These are phyloP conservation scores for Pecoramyces ruminantium DNA, from an alignment of 192 early-diverging fungal genomes.

Conservation along the genomic window DNA sequence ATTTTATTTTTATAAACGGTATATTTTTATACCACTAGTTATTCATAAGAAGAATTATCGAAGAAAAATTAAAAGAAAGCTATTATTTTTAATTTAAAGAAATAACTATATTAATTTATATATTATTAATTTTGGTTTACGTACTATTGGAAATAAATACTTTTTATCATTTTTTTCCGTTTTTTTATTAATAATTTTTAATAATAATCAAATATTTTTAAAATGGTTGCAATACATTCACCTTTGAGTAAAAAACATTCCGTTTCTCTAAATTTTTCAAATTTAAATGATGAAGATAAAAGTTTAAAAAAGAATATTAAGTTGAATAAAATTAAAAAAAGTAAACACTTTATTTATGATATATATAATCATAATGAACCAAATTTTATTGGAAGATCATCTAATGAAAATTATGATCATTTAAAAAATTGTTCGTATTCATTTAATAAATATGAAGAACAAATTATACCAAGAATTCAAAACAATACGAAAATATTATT, in stretches of 20 bases:
- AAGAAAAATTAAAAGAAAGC: too few relatives aligned
- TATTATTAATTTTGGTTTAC: too few relatives aligned
- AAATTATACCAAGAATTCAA: not conserved
- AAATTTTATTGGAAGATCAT: not conserved
- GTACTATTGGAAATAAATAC: too few relatives aligned
- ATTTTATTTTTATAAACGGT: not conserved
- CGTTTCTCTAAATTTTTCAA: not conserved
- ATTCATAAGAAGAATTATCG: too few relatives aligned
- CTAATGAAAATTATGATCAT: not conserved
- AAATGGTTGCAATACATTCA: not conserved
- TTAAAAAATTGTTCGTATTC: not conserved
- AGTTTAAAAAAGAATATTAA: not conserved
- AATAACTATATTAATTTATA: too few relatives aligned
- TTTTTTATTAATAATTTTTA: too few relatives aligned
- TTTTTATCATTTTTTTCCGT: too few relatives aligned
- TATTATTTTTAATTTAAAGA: too few relatives aligned
- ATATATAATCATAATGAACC: not conserved
- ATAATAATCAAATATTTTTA: not conserved
- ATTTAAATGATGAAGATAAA: not conserved
- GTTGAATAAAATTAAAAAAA: not conserved
- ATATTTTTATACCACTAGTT: not conserved
- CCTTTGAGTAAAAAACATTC: not conserved
- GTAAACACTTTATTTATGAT: not conserved
- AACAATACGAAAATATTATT: not conserved
- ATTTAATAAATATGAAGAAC: not conserved